These are phyloP conservation scores for Zostera marina DNA, from an alignment of 116 monocot genomes.

Conservation along the genomic window DNA sequence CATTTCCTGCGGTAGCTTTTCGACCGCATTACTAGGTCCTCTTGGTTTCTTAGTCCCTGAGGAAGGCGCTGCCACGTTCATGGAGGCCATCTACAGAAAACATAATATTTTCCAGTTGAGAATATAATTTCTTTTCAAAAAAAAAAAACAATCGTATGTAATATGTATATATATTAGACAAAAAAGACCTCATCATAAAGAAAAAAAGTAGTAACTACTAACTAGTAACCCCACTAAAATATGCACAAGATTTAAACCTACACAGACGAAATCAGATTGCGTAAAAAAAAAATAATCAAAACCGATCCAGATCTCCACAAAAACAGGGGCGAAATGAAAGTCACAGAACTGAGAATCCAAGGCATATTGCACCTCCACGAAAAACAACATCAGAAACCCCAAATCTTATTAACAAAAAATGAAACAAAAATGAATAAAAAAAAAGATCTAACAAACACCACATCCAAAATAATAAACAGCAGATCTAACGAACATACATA, in stretches of 20 bases:
- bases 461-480: too few species aligned
- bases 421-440: too few species aligned
- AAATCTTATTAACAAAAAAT: too few species aligned
- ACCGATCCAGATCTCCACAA: neutral
- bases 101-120: neutral
- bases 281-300: neutral
- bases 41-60: neutral
- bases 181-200: too few species aligned
- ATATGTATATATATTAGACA: neutral
- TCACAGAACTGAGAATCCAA: neutral
- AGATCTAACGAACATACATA: too few species aligned
- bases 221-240: too few species aligned
- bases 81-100: conserved; percentile 5
- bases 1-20: conserved; percentile 17
- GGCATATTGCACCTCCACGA: too few species aligned
- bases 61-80: neutral
- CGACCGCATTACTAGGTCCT: neutral
- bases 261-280: neutral
- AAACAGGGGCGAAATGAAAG: neutral
- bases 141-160: neutral
- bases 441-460: too few species aligned
- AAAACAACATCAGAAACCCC: too few species aligned
- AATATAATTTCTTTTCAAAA: neutral
- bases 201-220: too few species aligned
- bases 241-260: too few species aligned